Evolutionary conservation across 257 asterid genomes (phyloP).

Genomic region (Nicotiana benthamiana): DNA sequence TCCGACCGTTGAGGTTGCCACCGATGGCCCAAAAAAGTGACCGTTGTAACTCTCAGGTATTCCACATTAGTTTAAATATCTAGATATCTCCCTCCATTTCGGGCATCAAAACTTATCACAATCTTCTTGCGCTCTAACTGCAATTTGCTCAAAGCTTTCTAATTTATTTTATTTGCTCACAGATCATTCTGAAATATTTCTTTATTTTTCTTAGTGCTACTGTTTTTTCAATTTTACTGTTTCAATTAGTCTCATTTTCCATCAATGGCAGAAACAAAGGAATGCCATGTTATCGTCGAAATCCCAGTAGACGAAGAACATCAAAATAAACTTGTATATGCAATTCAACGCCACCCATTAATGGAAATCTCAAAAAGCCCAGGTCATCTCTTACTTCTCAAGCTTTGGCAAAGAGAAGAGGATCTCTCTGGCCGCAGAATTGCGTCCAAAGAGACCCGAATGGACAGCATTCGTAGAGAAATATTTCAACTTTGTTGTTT

Average conservation of each 20-base stretch:
- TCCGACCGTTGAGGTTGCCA: constrained; percentile 27
- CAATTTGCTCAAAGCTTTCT: constrained; percentile 8
- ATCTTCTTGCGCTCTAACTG: not conserved
- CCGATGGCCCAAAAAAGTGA: constrained; percentile 29
- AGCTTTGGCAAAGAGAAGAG: constrained; percentile 90
- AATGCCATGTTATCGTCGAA: constrained; percentile 57
- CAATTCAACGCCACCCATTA: constrained; percentile 65
- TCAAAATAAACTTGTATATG: constrained; percentile 28
- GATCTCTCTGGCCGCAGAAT: constrained; percentile 48
- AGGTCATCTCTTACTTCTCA: constrained; percentile 87
- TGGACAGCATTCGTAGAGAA: constrained; percentile 47
- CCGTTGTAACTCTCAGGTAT: constrained; percentile 42
- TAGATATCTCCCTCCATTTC: constrained; percentile 11
- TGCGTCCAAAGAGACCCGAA: constrained; percentile 52
- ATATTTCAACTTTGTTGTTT: constrained; percentile 72
- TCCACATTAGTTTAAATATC: constrained; percentile 40
- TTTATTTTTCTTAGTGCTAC: not conserved
- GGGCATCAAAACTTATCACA: constrained; percentile 17
- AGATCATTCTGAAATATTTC: not conserved
- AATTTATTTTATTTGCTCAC: not conserved
- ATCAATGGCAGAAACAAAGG: constrained; percentile 55
- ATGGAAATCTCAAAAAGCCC: constrained; percentile 87
- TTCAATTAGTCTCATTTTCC: not conserved
- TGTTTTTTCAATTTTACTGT: not conserved
- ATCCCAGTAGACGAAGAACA: constrained; percentile 68